Evolutionary conservation across 1,139 yeast species (phyloP), one percentile per base, ranked within the genome.

Genomic region (Debaryomyces nepalensis): DNA sequence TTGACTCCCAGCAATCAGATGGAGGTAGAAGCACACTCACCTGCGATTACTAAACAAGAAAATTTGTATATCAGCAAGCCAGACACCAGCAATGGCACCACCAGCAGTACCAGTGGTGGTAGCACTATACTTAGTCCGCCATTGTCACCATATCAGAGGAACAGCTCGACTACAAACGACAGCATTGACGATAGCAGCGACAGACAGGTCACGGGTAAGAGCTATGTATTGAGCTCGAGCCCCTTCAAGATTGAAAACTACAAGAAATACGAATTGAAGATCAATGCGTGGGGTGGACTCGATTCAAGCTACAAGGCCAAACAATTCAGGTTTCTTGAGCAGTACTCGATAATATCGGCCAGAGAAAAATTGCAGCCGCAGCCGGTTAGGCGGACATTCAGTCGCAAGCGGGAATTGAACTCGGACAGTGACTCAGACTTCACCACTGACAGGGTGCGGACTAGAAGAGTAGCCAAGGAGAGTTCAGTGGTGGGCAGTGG

Each of bases 51-150:
- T 19, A 26, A 34, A 18, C 19, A 31, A 15, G 31, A 39, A 18
- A 29, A 19, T 16, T 9, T 16, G 20, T 44, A 40, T 27, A 27
- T 24, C 33, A 16, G 12, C 40, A 37, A 34, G 37, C 16, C 14
- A 32, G 26, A 21, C 37, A 38, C 29, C 11, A 29, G 38, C 16
- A 29, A 20, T 16, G 20, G 16, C n/a, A 24, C 29, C n/a, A 24
- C 30, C 3, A 10, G 31, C 3, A 40, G 26, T 9, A 26, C 36
- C 30, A 35, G 40, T 16, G 42, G 36, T 41, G 36, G 44, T 12
- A 45, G 44, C 15, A 49, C 54, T 10, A 77, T 81, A 44, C 79
- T 84, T 42, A 82, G 87, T 2, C 88, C 88, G 9, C 88, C 88
- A 31, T 64, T 81, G 47, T 81, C 87, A 2, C 88, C 88, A 37